These are phyloP conservation scores for Solanum sitiens DNA, from an alignment of 257 asterid species.

Conservation along the genomic window DNA sequence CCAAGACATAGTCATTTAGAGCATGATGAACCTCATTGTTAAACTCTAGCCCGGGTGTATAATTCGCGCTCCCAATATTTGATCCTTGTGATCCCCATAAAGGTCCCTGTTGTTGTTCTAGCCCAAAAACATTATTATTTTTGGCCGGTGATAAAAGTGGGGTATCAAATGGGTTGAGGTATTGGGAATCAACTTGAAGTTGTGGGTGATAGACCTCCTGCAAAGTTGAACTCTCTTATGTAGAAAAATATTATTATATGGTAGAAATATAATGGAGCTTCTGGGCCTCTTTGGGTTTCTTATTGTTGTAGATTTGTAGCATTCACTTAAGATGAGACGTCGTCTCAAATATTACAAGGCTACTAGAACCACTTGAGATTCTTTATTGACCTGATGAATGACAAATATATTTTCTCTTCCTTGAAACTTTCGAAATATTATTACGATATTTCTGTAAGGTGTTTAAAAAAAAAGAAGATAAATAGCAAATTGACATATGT, in stretches of 20 bases:
- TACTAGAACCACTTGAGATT: neutral
- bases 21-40: neutral
- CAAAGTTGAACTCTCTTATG: neutral
- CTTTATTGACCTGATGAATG: neutral
- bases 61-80: neutral
- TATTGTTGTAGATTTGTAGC: neutral
- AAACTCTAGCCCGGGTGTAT: neutral
- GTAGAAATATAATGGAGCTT: neutral
- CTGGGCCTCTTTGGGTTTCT: neutral
- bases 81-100: neutral
- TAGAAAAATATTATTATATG: neutral
- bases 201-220: neutral
- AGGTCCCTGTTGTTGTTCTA: neutral
- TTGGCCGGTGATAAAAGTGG: neutral
- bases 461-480: neutral
- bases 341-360: neutral
- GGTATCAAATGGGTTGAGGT: neutral
- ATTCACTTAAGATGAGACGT: neutral
- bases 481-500: neutral
- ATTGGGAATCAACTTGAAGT: neutral
- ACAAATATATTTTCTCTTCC: neutral
- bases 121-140: neutral
- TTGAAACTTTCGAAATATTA: constrained; percentile 2
- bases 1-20: neutral
- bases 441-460: constrained; percentile 17